phyloP scores from a whole-genome alignment of 2,329 filamentous ascomycete species.

The Grosmannia huntii region DNA sequence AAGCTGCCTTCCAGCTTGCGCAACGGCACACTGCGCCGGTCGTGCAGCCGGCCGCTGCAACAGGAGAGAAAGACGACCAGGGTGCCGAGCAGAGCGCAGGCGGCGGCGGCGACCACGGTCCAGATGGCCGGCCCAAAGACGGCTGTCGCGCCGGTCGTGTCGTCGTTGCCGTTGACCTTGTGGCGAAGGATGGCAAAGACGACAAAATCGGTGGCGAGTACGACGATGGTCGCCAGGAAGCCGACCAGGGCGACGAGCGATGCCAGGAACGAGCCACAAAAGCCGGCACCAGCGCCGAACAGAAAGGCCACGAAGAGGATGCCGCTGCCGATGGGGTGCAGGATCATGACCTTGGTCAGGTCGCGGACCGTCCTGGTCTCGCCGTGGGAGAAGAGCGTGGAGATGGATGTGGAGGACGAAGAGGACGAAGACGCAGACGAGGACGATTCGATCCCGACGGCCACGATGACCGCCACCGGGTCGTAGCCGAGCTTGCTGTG shows the following conservation, averaged over 20 bases:
- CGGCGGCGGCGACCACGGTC: slow-evolving; percentile 43
- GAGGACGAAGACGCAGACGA: neutral
- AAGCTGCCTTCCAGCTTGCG: slow-evolving; percentile 18
- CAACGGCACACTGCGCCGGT: slow-evolving; percentile 16
- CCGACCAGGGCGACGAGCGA: slow-evolving; percentile 34
- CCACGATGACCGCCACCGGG: slow-evolving; percentile 31
- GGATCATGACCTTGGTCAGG: slow-evolving; percentile 46
- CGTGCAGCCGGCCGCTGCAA: slow-evolving; percentile 36
- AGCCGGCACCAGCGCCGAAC: slow-evolving; percentile 36
- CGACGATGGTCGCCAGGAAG: slow-evolving; percentile 34
- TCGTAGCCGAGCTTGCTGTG: slow-evolving; percentile 40
- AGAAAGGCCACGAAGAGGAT: slow-evolving; percentile 47
- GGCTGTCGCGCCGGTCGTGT: slow-evolving; percentile 24
- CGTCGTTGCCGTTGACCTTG: slow-evolving; percentile 42
- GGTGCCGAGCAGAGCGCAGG: slow-evolving; percentile 41
- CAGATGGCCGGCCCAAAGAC: slow-evolving; percentile 43
- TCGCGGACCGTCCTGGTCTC: slow-evolving; percentile 21
- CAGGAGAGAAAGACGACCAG: slow-evolving; percentile 49
- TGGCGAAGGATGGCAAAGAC: slow-evolving; percentile 39
- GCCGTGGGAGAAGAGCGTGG: slow-evolving; percentile 30
- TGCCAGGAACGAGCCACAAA: slow-evolving; percentile 38
- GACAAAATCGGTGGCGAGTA: slow-evolving; percentile 44
- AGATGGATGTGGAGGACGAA: slow-evolving; percentile 18
- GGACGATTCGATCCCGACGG: neutral
- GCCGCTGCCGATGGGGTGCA: slow-evolving; percentile 47